Evolutionary conservation across 2,329 filamentous ascomycete genomes (phyloP).

Genomic region (Xylaria digitata): DNA sequence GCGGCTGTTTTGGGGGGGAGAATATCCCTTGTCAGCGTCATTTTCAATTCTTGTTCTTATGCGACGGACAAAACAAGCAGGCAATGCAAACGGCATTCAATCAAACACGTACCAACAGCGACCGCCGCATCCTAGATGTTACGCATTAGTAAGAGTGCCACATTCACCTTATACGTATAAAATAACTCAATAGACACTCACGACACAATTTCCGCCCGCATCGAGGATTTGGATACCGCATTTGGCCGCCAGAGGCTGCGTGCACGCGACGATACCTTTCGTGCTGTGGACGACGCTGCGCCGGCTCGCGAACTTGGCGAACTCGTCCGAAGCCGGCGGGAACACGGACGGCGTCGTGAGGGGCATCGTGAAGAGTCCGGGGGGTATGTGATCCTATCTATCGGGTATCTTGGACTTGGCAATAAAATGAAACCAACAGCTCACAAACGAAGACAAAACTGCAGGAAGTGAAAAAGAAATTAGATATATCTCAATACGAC

Average conservation of each 20-base stretch:
- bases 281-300: constrained; percentile 94
- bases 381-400: not conserved
- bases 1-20: constrained; percentile 69
- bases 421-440: not conserved
- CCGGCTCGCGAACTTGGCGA: constrained; percentile 78
- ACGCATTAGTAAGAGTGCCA: not conserved
- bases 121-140: constrained; percentile 85
- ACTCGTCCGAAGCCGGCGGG: constrained; percentile 59
- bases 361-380: constrained; percentile 54
- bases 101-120: constrained; percentile 74
- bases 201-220: constrained; percentile 91
- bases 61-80: not conserved
- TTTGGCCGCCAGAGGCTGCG: constrained; percentile 88
- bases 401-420: not conserved
- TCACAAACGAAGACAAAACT: not conserved
- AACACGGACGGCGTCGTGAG: constrained; percentile 61
- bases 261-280: constrained; percentile 89
- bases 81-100: not conserved
- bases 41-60: not conserved
- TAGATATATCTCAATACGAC: too few species aligned
- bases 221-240: constrained; percentile 88
- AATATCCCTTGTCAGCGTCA: constrained; percentile 17
- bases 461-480: not conserved
- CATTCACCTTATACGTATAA: not conserved
- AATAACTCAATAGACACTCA: constrained; percentile 59